A percentile compares a stretch with the other conserved stretches of the same genome.
phyloP scores from a whole-genome alignment of 805 yeast species.

The Priceomyces castillae region DNA sequence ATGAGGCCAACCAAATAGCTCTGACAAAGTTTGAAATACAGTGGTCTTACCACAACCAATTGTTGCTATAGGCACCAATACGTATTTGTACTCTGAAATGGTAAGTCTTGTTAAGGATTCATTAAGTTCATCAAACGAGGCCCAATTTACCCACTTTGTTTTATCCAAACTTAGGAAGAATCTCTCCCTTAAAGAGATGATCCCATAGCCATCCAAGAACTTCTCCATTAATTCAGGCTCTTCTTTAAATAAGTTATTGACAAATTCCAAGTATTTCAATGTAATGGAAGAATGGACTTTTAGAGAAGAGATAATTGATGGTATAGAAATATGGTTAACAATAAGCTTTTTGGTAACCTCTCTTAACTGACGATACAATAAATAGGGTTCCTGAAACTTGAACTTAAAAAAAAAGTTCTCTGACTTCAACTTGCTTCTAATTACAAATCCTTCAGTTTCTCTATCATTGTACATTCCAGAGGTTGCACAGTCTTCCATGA shows the following conservation, averaged over 20 bases:
- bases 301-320: constrained; percentile 34
- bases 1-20: constrained; percentile 62
- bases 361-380: constrained; percentile 86
- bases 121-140: constrained; percentile 44
- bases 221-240: constrained; percentile 46
- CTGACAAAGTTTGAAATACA: constrained; percentile 55
- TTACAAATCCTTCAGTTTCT: constrained; percentile 92
- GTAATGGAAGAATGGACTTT: constrained; percentile 59
- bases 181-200: constrained; percentile 65
- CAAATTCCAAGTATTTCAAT: constrained; percentile 66
- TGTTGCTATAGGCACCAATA: constrained; percentile 81
- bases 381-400: constrained; percentile 93
- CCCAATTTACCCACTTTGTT: constrained; percentile 57
- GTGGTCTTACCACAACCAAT: constrained; percentile 97
- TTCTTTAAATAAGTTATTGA: constrained; percentile 49
- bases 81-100: constrained; percentile 46
- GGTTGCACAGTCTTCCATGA: constrained; percentile 54
- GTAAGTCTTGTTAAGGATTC: constrained; percentile 12
- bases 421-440: constrained; percentile 52
- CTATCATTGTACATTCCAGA: constrained; percentile 68
- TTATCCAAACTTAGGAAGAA: constrained; percentile 53
- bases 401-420: constrained; percentile 79
- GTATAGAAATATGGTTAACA: constrained; percentile 25
- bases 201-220: constrained; percentile 61
- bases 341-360: constrained; percentile 73